A percentile compares a stretch with the other conserved stretches of the same genome.
phyloP scores from a whole-genome alignment of 306 rosid genomes.

The Lotus japonicus region DNA sequence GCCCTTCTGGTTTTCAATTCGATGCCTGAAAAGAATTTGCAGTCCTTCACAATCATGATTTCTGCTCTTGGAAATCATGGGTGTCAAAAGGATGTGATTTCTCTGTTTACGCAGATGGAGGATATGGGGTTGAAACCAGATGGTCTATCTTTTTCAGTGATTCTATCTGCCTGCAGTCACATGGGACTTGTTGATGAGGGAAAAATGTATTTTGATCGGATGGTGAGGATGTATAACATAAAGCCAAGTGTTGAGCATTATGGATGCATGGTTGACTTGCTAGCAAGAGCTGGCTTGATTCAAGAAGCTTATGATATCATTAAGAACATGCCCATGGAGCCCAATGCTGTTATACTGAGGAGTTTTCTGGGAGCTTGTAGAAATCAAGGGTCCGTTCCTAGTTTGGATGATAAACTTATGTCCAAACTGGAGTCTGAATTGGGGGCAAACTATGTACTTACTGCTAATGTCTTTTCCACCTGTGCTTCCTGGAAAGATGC shows the following conservation, averaged over 20 bases:
- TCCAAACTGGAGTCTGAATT: conserved; percentile 44
- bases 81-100: conserved; percentile 28
- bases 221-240: conserved; percentile 41
- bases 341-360: conserved; percentile 47
- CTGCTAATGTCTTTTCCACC: conserved; percentile 42
- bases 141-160: conserved; percentile 43
- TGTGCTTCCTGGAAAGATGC: conserved; percentile 47
- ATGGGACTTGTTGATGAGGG: conserved; percentile 53
- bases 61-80: conserved; percentile 61
- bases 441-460: conserved; percentile 53
- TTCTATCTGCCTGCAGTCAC: conserved; percentile 71
- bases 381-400: conserved; percentile 30
- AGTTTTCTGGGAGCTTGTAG: conserved; percentile 58
- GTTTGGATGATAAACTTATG: conserved; percentile 39
- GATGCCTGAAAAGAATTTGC: conserved; percentile 43
- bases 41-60: conserved; percentile 60
- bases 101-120: conserved; percentile 41
- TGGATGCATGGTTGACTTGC: conserved; percentile 66
- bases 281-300: conserved; percentile 59
- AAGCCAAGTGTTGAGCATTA: conserved; percentile 52
- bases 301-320: conserved; percentile 45
- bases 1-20: conserved; percentile 38
- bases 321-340: conserved; percentile 47
- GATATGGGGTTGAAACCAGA: conserved; percentile 38
- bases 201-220: conserved; percentile 40